Base-by-base conservation (phyloP, 163 green algal species). In the Coccomyxa subellipsoidea region DNA sequence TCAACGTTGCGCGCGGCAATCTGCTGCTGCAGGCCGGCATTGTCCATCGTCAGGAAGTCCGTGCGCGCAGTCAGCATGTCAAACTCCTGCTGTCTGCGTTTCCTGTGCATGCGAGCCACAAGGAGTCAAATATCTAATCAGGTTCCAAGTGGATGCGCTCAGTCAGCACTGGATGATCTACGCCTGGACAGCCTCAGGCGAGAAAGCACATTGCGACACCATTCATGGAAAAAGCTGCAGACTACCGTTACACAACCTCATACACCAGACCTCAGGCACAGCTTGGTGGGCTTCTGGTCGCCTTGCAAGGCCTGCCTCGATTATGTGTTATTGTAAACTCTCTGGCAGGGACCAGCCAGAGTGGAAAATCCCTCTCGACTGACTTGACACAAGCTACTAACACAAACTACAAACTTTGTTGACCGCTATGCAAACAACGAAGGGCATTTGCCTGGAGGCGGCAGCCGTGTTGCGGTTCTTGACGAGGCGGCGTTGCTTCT, bases 21-120 rank as follows among this genome's bases (percentile, higher is more conserved):
- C 29, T 34, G 66, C 29, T 6, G 27, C 29, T 23, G 66, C 77
- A 86, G 73, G 6, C 27, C 8, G 1, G 66, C 66, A 7, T 73
- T 73, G 18, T 73, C 66, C 66, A 35, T 18, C 7, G 31, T 23
- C 27, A 73, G 8, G 8, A 71, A 39, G 25, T 29, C 31, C 47
- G 82, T 73, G 7, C 83, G 69, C 36, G 78, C n/a, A 35, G 73
- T 53, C 59, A 86, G 75, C 21, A 66, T 38, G 4, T 76, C 54
- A 78, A 86, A 18, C 78, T 86, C 78, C 7, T 38, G 38, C 54
- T 73, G 78, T 54, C 84, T 86, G 32, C 83, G 76, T 69, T 84
- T 47, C 54, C 82, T 86, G 71, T 76, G 81, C 25, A 18, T 70
- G 59, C n/a, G 27, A 18, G 29, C 66, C 66, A 73, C 27, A 73